A percentile compares a stretch with the other conserved stretches of the same genome.
Evolutionary conservation across 2,329 filamentous ascomycete species (phyloP).

Genomic region (Clonostachys chloroleuca): DNA sequence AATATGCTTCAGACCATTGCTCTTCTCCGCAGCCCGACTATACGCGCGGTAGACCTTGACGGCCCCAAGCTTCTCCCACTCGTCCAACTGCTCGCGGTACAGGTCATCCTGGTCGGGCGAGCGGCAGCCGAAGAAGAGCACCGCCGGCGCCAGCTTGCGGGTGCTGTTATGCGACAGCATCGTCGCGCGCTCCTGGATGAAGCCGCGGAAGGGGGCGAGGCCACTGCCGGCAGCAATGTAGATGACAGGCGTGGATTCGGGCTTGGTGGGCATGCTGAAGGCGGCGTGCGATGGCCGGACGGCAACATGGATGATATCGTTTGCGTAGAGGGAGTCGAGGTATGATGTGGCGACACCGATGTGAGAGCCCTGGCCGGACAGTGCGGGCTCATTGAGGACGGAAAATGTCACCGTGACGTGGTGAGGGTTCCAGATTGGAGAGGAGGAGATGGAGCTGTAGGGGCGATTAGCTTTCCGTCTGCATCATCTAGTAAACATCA

Average conservation of each 20-base stretch:
- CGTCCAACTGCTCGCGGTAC: constrained; percentile 34
- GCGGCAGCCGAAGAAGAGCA: constrained; percentile 47
- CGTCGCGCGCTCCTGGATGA: constrained; percentile 50
- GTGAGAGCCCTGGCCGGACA: constrained; percentile 36
- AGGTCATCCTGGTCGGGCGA: constrained; percentile 34
- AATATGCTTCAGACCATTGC: constrained; percentile 34
- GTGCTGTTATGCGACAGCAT: constrained; percentile 29
- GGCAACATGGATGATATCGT: constrained; percentile 40
- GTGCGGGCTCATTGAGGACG: constrained; percentile 50
- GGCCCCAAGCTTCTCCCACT: constrained; percentile 38
- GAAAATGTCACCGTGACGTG: constrained; percentile 60
- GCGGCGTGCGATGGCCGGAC: constrained; percentile 24
- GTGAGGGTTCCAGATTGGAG: constrained; percentile 50
- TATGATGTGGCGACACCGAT: constrained; percentile 56
- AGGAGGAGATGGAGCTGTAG: constrained; percentile 62
- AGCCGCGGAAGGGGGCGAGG: constrained; percentile 55
- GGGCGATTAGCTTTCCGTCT: not conserved
- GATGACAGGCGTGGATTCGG: constrained; percentile 36
- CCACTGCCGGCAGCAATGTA: constrained; percentile 44
- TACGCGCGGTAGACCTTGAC: constrained; percentile 57
- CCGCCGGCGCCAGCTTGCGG: constrained; percentile 43
- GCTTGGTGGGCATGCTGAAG: constrained; percentile 38
- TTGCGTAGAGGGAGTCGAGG: constrained; percentile 37
- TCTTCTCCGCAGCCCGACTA: constrained; percentile 20
- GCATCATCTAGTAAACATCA: not conserved